phyloP scores from a whole-genome alignment of 495 filamentous ascomycete species.

The Tuber microsphaerosporum region DNA sequence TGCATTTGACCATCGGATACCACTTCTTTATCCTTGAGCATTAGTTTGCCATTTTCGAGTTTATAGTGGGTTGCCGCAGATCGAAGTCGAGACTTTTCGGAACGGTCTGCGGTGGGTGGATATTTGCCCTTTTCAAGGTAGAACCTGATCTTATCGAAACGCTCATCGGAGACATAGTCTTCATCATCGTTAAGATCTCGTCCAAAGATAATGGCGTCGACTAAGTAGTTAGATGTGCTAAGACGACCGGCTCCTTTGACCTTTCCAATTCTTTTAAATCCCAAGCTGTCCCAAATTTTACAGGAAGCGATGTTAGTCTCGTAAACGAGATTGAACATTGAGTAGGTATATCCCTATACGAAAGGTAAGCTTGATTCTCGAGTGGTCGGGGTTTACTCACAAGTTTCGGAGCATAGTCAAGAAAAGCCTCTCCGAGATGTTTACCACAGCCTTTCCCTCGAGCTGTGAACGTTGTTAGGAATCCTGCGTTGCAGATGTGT shows the following conservation, averaged over 20 bases:
- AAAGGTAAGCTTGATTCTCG: conserved; percentile 3
- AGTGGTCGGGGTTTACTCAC: conserved; percentile 41
- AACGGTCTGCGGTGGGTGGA: conserved; percentile 83
- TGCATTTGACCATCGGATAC: conserved; percentile 84
- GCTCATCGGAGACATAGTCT: conserved; percentile 87
- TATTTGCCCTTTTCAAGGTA: conserved; percentile 95
- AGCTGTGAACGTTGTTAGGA: conserved; percentile 82
- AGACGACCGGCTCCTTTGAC: conserved; percentile 83
- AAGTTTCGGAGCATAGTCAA: conserved; percentile 89
- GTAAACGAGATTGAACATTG: conserved; percentile 96
- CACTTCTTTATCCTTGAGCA: conserved; percentile 97
- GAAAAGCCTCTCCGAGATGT: conserved; percentile 85
- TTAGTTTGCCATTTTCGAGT: conserved; percentile 67
- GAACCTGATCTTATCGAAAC: conserved; percentile 96
- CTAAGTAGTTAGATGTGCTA: conserved; percentile 65
- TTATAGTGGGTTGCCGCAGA: conserved; percentile 96
- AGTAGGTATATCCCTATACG: conserved; percentile 77
- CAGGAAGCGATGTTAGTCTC: conserved; percentile 94
- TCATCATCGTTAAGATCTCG: conserved; percentile 71
- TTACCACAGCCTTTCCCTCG: conserved; percentile 86
- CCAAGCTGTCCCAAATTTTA: conserved; percentile 94
- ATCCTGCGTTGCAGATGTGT: conserved; percentile 93
- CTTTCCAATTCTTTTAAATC: conserved; percentile 91
- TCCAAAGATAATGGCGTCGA: conserved; percentile 96
- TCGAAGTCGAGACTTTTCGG: conserved; percentile 87